These are phyloP conservation scores for Ceratopteris richardii DNA, from an alignment of 75 land plant species.

Conservation along the genomic window DNA sequence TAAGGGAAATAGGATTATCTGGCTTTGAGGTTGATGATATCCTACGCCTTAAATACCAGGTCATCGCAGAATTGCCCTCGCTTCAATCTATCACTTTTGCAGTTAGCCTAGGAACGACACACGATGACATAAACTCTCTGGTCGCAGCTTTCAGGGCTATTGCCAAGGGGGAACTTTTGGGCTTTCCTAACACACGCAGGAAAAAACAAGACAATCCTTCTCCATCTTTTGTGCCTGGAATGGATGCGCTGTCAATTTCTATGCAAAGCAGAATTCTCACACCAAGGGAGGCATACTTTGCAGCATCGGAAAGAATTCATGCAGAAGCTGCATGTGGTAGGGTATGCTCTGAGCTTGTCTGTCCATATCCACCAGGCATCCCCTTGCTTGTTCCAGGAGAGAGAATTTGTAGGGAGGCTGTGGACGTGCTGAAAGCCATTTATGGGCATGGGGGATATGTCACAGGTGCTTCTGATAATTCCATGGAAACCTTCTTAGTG, in stretches of 20 bases:
- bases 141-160: conserved; percentile 37
- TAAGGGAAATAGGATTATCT: conserved; percentile 49
- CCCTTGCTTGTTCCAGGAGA: conserved; percentile 85
- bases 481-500: conserved; percentile 36
- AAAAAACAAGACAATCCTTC: background rate
- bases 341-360: conserved; percentile 72
- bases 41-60: conserved; percentile 29
- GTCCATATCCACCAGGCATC: conserved; percentile 91
- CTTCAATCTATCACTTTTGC: conserved; percentile 55
- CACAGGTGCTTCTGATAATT: conserved; percentile 72
- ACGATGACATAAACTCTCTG: conserved; percentile 46
- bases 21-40: conserved; percentile 79
- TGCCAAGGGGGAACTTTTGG: conserved; percentile 5
- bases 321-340: conserved; percentile 42
- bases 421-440: conserved; percentile 41
- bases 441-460: conserved; percentile 43
- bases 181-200: background rate
- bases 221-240: background rate
- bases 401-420: conserved; percentile 43
- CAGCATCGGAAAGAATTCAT: conserved; percentile 37
- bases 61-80: conserved; percentile 68
- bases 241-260: background rate
- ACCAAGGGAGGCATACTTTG: conserved; percentile 88
- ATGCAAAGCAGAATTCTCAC: conserved; percentile 13
- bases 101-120: conserved; percentile 55